Base-by-base conservation (phyloP, 1,139 yeast genomes). In the Yamadazyma diddensiae region DNA sequence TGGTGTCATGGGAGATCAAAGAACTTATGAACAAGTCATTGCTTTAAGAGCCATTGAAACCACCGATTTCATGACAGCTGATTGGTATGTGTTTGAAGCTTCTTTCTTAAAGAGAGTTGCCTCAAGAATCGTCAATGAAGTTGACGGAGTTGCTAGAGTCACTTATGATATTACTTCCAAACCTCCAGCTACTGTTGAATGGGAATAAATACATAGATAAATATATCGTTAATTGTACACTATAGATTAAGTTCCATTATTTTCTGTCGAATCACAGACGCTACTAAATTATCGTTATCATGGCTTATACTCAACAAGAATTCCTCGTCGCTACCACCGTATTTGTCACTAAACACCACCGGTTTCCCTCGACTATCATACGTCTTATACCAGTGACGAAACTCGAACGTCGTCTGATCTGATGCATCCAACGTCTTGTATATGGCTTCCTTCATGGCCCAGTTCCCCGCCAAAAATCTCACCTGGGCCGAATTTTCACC, bases 1-100 rank as follows among this genome's bases (percentile, higher is more conserved):
- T 38, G 99, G 99, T 70, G 99, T 92, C 47, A 87, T 87, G 96
- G 99, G 99, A 56, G 99, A 92, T 65, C 95, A 92, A 73, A 83
- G 99, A 72, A 88, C 97, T 39, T 94, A 92, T 59, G 98, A 94
- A 62, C 99, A 92, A 70, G 99, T 92, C 45, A 92, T 94, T 70
- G 98, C 98, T 28, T 77, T 92, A 58, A 82, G 99, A 69, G 98
- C 98, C 48, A 87, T 92, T 51, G 97, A 90, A 70, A 94, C 98
- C 36, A 77, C 80, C 41, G 99, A 92, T 69, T 92, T 94, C 75
- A 92, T 92, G 99, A 92, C 99, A 50, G 98, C 98, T 45, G 98
- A 94, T 65, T 94, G 98, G 98, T 92, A 70, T 62, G 85, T 85
- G 47, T 92, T 92, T 56, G 97, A 90, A 53, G 94, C 94, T 47